Base-by-base conservation (phyloP, 192 early-diverging fungal species). In the Coemansia sp. region DNA sequence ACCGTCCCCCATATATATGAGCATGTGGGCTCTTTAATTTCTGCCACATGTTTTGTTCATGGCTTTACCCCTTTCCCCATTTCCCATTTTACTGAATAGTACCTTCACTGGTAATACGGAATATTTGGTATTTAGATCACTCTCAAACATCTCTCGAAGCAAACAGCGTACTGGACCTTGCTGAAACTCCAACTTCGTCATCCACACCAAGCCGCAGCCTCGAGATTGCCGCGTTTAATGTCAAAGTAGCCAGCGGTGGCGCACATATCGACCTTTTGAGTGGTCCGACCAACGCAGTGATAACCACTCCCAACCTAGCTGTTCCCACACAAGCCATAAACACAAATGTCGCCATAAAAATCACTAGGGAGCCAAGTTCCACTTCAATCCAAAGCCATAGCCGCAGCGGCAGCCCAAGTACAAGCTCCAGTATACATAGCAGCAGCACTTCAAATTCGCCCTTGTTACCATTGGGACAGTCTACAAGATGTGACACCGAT, bases 401-500 rank as follows among this genome's bases (percentile, higher is more conserved):
- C 34, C 29, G 4, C 54, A 41, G 57, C 38, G 13, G 15, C 23
- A 58, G 25, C 15, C 19, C 38, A 1, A 58, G 15, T 20, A 25
- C 23, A n/a, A 52, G 25, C 34, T 19, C 14, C 40, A 53, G 33
- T 55, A 22, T 4, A n/a, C n/a, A n/a, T 55, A n/a, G 38, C 57
- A 37, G 15, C 69, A 36, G 54, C 53, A 10, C 25, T 15, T 47
- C 58, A 20, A 30, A 11, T 29, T 47, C 15, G 48, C 11, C 50
- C 17, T 27, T 17, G 27, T 14, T 29, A 17, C 15, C 50, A 15
- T 14, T 29, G 22, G n/a, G n/a, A n/a, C 22, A 11, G 3, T 22
- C 27, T 19, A 30, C 23, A 7, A 58, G 61, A 41, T 75, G 76
- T 34, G 34, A 70, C 23, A 58, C 60, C 1, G 55, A 63, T 13